Evolutionary conservation across 495 filamentous ascomycete species (phyloP), one percentile per base, ranked within the genome.

Genomic region (Daldinia bambusicola): DNA sequence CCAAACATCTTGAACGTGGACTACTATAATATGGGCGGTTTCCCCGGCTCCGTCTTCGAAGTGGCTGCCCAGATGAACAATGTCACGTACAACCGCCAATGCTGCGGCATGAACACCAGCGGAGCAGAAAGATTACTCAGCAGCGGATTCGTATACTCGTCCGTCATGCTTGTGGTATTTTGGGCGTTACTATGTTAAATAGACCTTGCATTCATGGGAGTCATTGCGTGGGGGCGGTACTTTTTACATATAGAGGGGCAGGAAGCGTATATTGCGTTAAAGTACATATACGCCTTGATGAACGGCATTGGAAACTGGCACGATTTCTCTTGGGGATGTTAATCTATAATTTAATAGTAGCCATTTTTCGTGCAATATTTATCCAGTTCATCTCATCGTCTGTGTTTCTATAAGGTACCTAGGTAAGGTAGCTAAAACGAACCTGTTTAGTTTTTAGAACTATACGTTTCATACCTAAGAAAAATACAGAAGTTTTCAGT

Each of bases 1-100:
- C 95, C 95, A 0, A 97, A 92, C 76, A 91, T 97, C 72, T 84
- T 98, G 7, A 87, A 97, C 30, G 93, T 97, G 4, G 95, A 98
- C 76, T 96, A 92, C 76, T 97, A 95, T 80, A 91, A 96, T 72
- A 79, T 79, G 57, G 93, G 92, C 56, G 82, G 81, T 12, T 87
- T 80, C 58, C 67, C 81, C 1, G 95, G 95, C n/a, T 91, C 91
- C 4, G 95, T 97, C 45, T 97, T 98, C 75, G 89, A 95, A 74
- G 93, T 95, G 41, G 95, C 94, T 2, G 95, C 95, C 9, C 76
- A 84, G 68, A 88, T 89, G 75, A 98, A 98, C 78, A 91, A 92
- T 65, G 93, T 98, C 57, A 91, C 90, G 0, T 97, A 93, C 74
- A 85, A 88, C 70, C 77, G 89, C 53, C 77, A 83, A 16, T 97